Evolutionary conservation across 805 yeast species (phyloP).

Genomic region (Ogataea philodendri): DNA sequence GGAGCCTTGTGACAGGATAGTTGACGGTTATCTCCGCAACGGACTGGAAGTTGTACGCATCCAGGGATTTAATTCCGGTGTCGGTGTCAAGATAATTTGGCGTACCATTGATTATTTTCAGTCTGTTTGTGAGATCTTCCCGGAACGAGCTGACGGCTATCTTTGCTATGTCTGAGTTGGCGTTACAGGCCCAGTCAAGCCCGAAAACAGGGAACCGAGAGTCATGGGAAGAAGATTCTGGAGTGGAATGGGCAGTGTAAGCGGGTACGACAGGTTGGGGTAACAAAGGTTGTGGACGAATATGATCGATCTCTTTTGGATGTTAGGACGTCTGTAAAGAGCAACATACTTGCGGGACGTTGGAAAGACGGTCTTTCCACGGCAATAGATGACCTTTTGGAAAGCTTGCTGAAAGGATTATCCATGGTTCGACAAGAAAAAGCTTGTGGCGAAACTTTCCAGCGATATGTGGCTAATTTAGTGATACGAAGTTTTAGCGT

Average conservation of each 20-base stretch:
- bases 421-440: slow-evolving; percentile 7
- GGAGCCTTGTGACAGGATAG: slow-evolving; percentile 68
- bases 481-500: too few relatives aligned
- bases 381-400: slow-evolving; percentile 31
- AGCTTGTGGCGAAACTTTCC: neutral
- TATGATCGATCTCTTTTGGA: too few relatives aligned
- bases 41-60: slow-evolving; percentile 43
- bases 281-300: too few relatives aligned
- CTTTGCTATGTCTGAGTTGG: slow-evolving; percentile 39
- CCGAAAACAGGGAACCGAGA: slow-evolving; percentile 49
- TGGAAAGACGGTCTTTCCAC: slow-evolving; percentile 29
- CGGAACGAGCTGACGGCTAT: slow-evolving; percentile 74
- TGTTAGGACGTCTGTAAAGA: too few relatives aligned
- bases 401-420: slow-evolving; percentile 11
- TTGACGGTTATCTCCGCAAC: slow-evolving; percentile 53
- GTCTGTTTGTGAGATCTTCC: slow-evolving; percentile 70
- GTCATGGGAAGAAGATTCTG: slow-evolving; percentile 43
- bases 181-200: slow-evolving; percentile 49
- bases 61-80: slow-evolving; percentile 19
- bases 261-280: too few relatives aligned
- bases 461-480: slow-evolving; percentile 2
- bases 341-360: slow-evolving; percentile 15
- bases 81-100: slow-evolving; percentile 21
- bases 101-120: slow-evolving; percentile 49
- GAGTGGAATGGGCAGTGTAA: slow-evolving; percentile 8